phyloP scores from a whole-genome alignment of 2,329 filamentous ascomycete species.

The Aspergillus pseudotamarii region DNA sequence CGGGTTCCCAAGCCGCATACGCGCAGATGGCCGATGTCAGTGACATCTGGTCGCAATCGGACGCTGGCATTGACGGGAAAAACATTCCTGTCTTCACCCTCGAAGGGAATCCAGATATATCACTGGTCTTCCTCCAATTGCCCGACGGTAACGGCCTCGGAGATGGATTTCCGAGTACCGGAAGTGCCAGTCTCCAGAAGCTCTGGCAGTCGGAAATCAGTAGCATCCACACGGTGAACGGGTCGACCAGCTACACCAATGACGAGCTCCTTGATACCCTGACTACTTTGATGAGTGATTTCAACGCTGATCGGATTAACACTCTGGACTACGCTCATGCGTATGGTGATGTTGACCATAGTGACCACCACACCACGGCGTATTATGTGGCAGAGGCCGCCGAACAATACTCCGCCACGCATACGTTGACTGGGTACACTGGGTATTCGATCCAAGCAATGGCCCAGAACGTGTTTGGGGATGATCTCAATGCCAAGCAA shows the following conservation, averaged over 20 bases:
- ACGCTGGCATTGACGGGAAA: background rate
- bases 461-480: background rate
- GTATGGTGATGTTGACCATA: background rate
- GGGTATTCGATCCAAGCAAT: background rate
- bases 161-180: background rate
- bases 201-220: background rate
- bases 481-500: background rate
- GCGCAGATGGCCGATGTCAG: constrained; percentile 1
- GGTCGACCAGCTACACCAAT: background rate
- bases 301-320: background rate
- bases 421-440: background rate
- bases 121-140: background rate
- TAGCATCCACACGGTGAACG: background rate
- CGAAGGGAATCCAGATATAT: background rate
- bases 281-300: background rate
- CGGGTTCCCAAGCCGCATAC: background rate
- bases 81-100: background rate
- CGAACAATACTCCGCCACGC: background rate
- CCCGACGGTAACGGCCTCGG: background rate
- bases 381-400: background rate
- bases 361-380: background rate
- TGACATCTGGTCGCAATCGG: background rate
- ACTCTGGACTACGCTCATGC: background rate
- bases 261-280: background rate
- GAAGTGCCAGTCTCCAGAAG: background rate